phyloP scores from a whole-genome alignment of 2,329 filamentous ascomycete genomes.

The Ceratocystiopsis brevicomis region DNA sequence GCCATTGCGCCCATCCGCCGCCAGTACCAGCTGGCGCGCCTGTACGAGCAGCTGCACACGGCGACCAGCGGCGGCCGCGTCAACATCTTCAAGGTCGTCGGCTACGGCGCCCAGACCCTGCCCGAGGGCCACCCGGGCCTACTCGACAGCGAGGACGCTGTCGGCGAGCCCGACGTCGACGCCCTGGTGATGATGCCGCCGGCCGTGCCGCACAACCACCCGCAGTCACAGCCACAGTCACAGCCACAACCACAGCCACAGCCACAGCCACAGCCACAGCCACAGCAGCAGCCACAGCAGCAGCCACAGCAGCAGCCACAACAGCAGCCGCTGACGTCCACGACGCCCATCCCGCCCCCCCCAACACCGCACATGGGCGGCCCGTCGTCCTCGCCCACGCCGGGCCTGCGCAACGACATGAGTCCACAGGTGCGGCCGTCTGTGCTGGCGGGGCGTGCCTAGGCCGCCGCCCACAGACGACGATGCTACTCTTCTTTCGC shows the following conservation, averaged over 20 bases:
- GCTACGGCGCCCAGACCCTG: conserved; percentile 35
- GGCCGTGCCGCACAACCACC: conserved; percentile 1
- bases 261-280: background rate
- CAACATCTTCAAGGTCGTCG: conserved; percentile 44
- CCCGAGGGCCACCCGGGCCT: conserved; percentile 28
- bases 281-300: too few relatives aligned
- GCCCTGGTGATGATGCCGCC: conserved; percentile 14
- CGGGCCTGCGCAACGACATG: background rate
- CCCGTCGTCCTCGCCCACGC: conserved; percentile 1
- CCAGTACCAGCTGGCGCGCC: conserved; percentile 41
- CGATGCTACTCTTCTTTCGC: too few relatives aligned
- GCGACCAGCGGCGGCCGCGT: conserved; percentile 46
- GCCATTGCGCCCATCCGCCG: conserved; percentile 41
- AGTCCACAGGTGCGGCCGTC: background rate
- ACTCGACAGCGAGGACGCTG: conserved; percentile 33
- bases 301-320: too few relatives aligned
- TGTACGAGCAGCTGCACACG: conserved; percentile 46
- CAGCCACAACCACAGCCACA: background rate
- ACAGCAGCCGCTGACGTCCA: conserved; percentile 1
- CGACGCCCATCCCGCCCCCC: conserved; percentile 4
- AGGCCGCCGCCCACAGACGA: too few relatives aligned
- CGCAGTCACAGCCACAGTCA: background rate
- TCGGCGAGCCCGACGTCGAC: conserved; percentile 35
- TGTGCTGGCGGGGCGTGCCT: conserved; percentile 2
- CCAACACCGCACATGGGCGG: background rate